These are phyloP conservation scores for Tinospora cordifolia DNA, from an alignment of 164 flowering plant genomes.

Conservation along the genomic window DNA sequence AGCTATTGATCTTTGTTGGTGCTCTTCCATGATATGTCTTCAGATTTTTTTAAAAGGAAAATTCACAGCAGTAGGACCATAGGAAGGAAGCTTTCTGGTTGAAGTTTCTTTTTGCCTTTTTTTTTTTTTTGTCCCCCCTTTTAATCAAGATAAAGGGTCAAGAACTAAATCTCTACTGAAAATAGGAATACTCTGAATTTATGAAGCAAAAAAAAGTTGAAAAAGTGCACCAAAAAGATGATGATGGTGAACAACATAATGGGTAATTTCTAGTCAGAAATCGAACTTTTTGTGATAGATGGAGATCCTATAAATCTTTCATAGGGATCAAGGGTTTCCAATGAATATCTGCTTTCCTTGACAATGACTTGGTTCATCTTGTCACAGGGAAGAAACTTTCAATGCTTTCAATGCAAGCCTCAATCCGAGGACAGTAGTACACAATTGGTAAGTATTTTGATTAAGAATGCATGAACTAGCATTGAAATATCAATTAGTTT, in stretches of 20 bases:
- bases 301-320: background rate
- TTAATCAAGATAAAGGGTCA: background rate
- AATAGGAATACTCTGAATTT: background rate
- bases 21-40: background rate
- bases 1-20: background rate
- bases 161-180: background rate
- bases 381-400: constrained; percentile 92
- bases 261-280: background rate
- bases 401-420: constrained; percentile 56
- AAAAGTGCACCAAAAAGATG: background rate
- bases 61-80: background rate
- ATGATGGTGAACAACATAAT: background rate
- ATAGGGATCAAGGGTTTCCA: background rate
- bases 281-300: background rate
- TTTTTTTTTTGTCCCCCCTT: background rate
- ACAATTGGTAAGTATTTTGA: constrained; percentile 67
- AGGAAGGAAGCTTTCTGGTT: background rate
- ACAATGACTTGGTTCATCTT: constrained; percentile 9
- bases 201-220: background rate
- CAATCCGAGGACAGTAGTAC: constrained; percentile 75
- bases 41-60: background rate
- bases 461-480: background rate
- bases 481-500: background rate
- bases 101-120: background rate
- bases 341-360: background rate